Evolutionary conservation across 305 asterid species (phyloP), one percentile per base, ranked within the genome.

Genomic region (Euphrasia arctica): DNA sequence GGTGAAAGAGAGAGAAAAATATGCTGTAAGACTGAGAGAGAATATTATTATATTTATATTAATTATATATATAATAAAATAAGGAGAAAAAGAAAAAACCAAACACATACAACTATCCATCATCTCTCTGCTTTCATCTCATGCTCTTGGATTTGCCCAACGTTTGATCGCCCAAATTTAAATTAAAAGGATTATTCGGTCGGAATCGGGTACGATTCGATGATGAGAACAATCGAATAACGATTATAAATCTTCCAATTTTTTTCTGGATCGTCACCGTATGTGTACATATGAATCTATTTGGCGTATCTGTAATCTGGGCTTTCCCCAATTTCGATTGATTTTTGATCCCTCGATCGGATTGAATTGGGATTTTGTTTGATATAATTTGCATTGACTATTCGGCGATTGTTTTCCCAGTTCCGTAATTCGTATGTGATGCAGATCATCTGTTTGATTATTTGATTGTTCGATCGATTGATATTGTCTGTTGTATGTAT

Each of bases 181-280:
- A 39, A 7, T 6, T 41, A 74, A 76, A 66, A 25, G 18, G 27
- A 22, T 52, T 72, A 73, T 68, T 75, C 70, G 70, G 82, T 75
- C 76, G 75, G 75, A 76, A 77, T 80, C 70, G 66, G 96, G 96
- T 86, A 86, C 59, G 90, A 64, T 71, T 71, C 74, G 68, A 70
- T 76, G 71, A 39, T 78, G 67, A 70, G 12, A 60, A 61, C 59
- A 60, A 63, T 67, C 50, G 68, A 50, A 70, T 65, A 60, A 62
- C 76, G 36, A 48, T 58, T 27, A 65, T 61, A 64, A 73, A 65
- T 68, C 68, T 39, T 65, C 70, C 62, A 43, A 63, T 70, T 70
- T 6, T 59, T 34, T 73, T 75, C 75, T 74, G 75, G 83, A 77
- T 79, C 80, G 75, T 74, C 72, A 31, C 63, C 58, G 42, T 54